Evolutionary conservation across 345 rosid genomes (phyloP), one percentile per base, ranked within the genome.

Genomic region (Eucalyptus microcorys): DNA sequence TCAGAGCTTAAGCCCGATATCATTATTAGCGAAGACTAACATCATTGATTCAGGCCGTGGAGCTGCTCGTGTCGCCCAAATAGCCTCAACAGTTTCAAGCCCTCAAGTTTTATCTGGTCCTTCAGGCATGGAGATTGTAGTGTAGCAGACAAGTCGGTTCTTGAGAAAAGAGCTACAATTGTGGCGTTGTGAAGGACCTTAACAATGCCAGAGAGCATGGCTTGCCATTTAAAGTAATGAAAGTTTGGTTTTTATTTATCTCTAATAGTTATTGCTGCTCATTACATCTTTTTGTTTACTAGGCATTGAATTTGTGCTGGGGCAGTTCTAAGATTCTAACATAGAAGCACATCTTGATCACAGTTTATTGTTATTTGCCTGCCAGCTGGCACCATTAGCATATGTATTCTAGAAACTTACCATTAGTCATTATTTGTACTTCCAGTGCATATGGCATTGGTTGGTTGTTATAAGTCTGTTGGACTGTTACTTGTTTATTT

Each of bases 1-100:
- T 89, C 99, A 95, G 93, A 98, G 99, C 92, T 94, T 98, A 92
- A 96, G 96, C 91, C 95, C 96, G 86, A 96, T 98, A 93, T 95
- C 99, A 89, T 92, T 96, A 89, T 91, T 97, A 89, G 99, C 98
- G 43, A 94, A 92, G 94, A 94, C 96, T 43, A 97, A 97, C 90
- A 61, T 92, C 88, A 59, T 84, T 86, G 94, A 94, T 90, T 87
- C 93, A 59, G 91, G 92, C 90, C 89, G 66, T 85, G 89, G 89
- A n/a, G 94, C 93, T 87, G 53, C 91, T 87, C 96, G 48, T 91
- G 88, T 93, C 57, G 95, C 95, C 91, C 97, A 93, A 91, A 88
- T 93, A 85, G 93, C 92, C 87, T 93, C 96, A 34, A 86, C 92
- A 89, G 92, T 92, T 91, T 94, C 97, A 88, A 92, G 96, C 90